Evolutionary conservation across 129 eudicot genomes (phyloP).

Genomic region (Helichrysum umbraculigerum): DNA sequence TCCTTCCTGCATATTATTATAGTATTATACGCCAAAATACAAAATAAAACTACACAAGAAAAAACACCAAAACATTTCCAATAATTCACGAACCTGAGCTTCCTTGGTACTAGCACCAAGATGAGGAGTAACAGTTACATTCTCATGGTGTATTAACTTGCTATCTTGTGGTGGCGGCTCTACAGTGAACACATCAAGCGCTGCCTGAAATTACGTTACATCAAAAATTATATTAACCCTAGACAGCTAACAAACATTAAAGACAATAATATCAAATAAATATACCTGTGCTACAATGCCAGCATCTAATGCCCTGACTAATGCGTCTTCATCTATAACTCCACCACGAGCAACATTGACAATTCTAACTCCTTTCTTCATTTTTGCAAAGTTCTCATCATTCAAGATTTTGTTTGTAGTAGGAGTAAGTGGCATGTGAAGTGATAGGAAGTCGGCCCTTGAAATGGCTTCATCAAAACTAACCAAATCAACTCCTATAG

Average conservation of each 20-base stretch:
- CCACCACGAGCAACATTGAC: slow-evolving; percentile 99
- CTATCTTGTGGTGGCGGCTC: slow-evolving; percentile 98
- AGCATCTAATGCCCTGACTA: slow-evolving; percentile 85
- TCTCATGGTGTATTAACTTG: slow-evolving; percentile 79
- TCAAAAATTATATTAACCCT: background rate
- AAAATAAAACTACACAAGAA: background rate
- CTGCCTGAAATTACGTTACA: slow-evolving; percentile 59
- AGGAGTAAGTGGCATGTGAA: slow-evolving; percentile 98
- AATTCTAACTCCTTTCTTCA: slow-evolving; percentile 94
- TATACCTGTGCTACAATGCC: slow-evolving; percentile 96
- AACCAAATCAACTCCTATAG: slow-evolving; percentile 90
- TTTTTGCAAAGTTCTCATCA: slow-evolving; percentile 90
- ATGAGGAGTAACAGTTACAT: slow-evolving; percentile 95
- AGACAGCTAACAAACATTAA: background rate
- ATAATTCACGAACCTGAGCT: slow-evolving; percentile 76
- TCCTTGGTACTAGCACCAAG: slow-evolving; percentile 99
- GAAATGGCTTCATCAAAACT: slow-evolving; percentile 87
- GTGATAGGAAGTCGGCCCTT: slow-evolving; percentile 87
- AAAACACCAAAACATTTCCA: background rate
- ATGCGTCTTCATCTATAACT: slow-evolving; percentile 95
- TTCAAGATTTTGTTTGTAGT: slow-evolving; percentile 72
- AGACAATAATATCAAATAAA: background rate
- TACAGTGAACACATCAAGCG: slow-evolving; percentile 95
- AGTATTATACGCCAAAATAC: background rate
- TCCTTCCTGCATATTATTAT: slow-evolving; percentile 67